Evolutionary conservation across 2,329 filamentous ascomycete species (phyloP), one percentile per base, ranked within the genome.

Genomic region (Fonsecaea monophora): DNA sequence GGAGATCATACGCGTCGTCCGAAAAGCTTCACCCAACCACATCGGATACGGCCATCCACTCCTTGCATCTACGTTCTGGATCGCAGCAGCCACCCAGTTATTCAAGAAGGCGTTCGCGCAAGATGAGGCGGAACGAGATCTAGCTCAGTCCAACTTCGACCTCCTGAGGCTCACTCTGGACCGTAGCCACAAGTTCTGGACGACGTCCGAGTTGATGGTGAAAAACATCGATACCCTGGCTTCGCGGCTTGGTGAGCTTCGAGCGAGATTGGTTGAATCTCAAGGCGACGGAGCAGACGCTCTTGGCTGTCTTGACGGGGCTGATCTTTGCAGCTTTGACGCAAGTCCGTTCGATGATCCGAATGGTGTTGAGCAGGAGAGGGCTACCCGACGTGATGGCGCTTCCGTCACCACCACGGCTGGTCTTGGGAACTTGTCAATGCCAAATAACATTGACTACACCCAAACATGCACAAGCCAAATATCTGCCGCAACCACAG

Each of bases 221-320:
- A 56, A 63, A 50, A 63, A 63, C 18, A 42, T 63, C 5, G 60
- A 63, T 38, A 56, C 60, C n/a, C 53, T 63, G 5, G 53, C 40
- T 4, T 35, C 25, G 12, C 60, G 60, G 32, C 60, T 63, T 25
- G 32, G n/a, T 10, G 60, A 62, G 35, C 60, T 62, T 7, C 30
- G 38, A 32, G 50, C 60, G 25, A 42, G 50, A n/a, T 42, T 60
- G 57, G 42, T 32, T 34, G 42, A 45, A 35, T 42, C 40, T 4
- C 40, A 38, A 18, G n/a, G 13, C 34, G 34, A 32, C 21, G 42
- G n/a, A 15, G n/a, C 3, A 4, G 45, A 50, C 12, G 45, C 21
- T 13, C 45, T 50, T 25, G 42, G 18, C 8, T 13, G 21, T 12
- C 45, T 50, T 10, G 12, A 13, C 21, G 45, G 25, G 45, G 21